Evolutionary conservation across 208 protist species (phyloP), one percentile per base, ranked within the genome.

Genomic region (Trypanosoma caninum): DNA sequence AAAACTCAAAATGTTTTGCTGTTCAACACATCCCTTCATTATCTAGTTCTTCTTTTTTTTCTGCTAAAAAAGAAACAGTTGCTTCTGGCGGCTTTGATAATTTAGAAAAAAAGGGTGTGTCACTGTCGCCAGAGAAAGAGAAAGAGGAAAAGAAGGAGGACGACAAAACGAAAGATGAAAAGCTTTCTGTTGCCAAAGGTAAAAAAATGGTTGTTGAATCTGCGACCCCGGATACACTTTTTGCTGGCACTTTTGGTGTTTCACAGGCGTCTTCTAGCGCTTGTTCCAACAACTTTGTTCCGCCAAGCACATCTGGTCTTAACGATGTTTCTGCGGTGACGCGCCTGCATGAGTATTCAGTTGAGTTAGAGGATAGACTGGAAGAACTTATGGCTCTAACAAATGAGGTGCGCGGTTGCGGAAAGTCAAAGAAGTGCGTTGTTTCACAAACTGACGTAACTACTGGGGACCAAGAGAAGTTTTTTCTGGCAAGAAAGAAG

Each of bases 271-370:
- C 45, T 31, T 42, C 45, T 14, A 20, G 27, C n/a, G n/a, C n/a
- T n/a, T n/a, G n/a, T n/a, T n/a, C n/a, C n/a, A n/a, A n/a, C 20
- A 23, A 16, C 13, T 9, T 53, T 34, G 22, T 18, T 46, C 5
- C 14, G 22, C 25, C 45, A 52, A 48, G 22, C 28, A 30, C 14
- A 40, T 6, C 23, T 20, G 47, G 40, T n/a, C 25, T 65, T 34
- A n/a, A 54, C n/a, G 59, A 65, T 38, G 0, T 56, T 8, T 50
- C 27, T 13, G 18, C 59, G 14, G 22, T 48, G 23, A 10, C 18
- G 2, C 45, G 59, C 14, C 47, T 65, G 23, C 59, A 48, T 18
- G 18, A 35, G 18, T 65, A 65, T 23, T 55, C 7, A 18, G 23
- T 40, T 23, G 33, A 48, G 20, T 20, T 65, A 25, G 35, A 65